These are phyloP conservation scores for Parietaria judaica DNA, from an alignment of 306 rosid genomes.

Conservation along the genomic window DNA sequence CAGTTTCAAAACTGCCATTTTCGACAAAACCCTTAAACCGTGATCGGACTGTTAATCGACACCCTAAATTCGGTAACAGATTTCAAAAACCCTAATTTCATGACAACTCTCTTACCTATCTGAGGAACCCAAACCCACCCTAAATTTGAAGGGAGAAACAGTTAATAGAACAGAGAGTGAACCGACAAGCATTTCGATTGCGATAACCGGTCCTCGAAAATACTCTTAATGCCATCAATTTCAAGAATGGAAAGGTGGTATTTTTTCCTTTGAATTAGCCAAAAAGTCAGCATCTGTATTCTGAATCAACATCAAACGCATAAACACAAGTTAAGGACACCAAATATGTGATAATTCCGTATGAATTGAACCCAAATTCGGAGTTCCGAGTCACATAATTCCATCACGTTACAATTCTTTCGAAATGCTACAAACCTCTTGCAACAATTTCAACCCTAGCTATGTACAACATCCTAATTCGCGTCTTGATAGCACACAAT, in stretches of 20 bases:
- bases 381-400: conserved; percentile 8
- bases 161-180: background rate
- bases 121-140: no score
- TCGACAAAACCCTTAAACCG: no score
- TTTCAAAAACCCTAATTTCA: no score
- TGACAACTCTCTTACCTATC: background rate
- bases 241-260: background rate
- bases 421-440: conserved; percentile 27
- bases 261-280: no score
- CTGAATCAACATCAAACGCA: background rate
- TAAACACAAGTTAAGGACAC: no score
- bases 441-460: conserved; percentile 22
- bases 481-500: conserved; percentile 30
- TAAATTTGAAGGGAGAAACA: background rate
- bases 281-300: background rate
- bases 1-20: no score
- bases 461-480: conserved; percentile 37
- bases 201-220: background rate
- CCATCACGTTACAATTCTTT: conserved; percentile 25
- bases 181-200: background rate
- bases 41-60: no score
- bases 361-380: background rate
- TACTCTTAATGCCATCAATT: background rate
- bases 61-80: no score
- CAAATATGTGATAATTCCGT: no score